Conservation (phyloP, 1,284 basidiomycete genomes). For the Ceratobasidium papillatum region DNA sequence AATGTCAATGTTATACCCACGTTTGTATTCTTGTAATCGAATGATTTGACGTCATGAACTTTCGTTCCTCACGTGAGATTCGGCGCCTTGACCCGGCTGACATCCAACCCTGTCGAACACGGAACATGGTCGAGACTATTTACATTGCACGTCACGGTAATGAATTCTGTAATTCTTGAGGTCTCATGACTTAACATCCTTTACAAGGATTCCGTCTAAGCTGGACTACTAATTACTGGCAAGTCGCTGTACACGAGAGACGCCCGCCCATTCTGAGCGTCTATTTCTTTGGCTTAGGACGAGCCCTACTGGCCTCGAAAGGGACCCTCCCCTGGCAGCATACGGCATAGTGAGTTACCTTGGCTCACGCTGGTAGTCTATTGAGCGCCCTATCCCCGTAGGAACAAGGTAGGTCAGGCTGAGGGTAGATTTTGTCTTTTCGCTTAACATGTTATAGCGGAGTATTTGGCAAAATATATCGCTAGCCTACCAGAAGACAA, state of each 20-base stretch:
- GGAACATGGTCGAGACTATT: constrained; percentile 67
- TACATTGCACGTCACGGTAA: constrained; percentile 83
- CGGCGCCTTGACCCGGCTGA: constrained; percentile 49
- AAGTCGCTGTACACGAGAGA: constrained; percentile 45
- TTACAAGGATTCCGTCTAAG: constrained; percentile 74
- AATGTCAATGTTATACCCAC: constrained; percentile 38
- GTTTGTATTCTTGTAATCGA: constrained; percentile 20
- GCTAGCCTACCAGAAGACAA: constrained; percentile 65
- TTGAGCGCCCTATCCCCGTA: not conserved
- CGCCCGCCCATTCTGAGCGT: not conserved
- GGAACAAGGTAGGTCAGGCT: constrained; percentile 11
- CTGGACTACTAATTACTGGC: constrained; percentile 75
- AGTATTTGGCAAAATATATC: constrained; percentile 13
- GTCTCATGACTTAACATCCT: constrained; percentile 7
- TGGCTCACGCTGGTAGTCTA: not conserved
- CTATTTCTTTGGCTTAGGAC: constrained; percentile 57
- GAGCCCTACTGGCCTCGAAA: constrained; percentile 72
- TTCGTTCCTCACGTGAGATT: constrained; percentile 46
- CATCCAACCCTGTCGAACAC: not conserved
- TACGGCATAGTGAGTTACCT: constrained; percentile 66
- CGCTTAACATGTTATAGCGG: constrained; percentile 3
- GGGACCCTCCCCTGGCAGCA: constrained; percentile 81
- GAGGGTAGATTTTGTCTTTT: constrained; percentile 5
- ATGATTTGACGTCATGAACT: constrained; percentile 26
- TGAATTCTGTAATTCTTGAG: constrained; percentile 1